Conservation (phyloP, 2,329 filamentous ascomycete genomes). For the Coniochaeta sp. region DNA sequence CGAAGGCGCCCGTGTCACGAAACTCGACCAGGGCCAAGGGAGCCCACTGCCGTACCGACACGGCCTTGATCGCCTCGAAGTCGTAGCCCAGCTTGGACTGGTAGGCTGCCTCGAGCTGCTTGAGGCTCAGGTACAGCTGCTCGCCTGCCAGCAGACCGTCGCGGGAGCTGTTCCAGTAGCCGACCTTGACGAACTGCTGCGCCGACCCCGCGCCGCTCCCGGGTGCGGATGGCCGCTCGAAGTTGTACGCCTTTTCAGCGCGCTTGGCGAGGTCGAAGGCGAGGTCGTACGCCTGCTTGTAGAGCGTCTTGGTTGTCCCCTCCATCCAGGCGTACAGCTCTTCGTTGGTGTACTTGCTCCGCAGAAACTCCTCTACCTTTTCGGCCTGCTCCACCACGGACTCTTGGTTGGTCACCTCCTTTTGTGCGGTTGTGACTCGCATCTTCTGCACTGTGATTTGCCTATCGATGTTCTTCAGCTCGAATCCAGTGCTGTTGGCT, state of each 20-base stretch:
- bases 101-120: conserved; percentile 11
- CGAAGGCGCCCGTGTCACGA: conserved; percentile 9
- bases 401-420: conserved; percentile 13
- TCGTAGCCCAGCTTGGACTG: conserved; percentile 12
- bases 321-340: conserved; percentile 21
- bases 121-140: conserved; percentile 15
- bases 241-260: conserved; percentile 16
- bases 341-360: conserved; percentile 21
- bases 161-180: conserved; percentile 15
- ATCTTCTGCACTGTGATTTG: too few species aligned
- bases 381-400: not conserved
- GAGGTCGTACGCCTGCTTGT: conserved; percentile 15
- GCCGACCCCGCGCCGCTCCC: not conserved
- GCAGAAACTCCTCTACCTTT: conserved; percentile 13
- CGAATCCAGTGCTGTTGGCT: too few species aligned
- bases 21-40: not conserved
- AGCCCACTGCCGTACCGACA: conserved; percentile 21
- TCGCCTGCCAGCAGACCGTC: conserved; percentile 20
- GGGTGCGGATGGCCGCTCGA: too few species aligned
- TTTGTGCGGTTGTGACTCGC: too few species aligned
- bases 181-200: not conserved
- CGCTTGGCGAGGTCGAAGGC: conserved; percentile 16
- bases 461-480: too few species aligned
- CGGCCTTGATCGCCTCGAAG: conserved; percentile 20
- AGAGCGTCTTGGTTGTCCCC: conserved; percentile 4